Evolutionary conservation across 768 basidiomycete genomes (phyloP).

Genomic region (Phylloporus arenicola): DNA sequence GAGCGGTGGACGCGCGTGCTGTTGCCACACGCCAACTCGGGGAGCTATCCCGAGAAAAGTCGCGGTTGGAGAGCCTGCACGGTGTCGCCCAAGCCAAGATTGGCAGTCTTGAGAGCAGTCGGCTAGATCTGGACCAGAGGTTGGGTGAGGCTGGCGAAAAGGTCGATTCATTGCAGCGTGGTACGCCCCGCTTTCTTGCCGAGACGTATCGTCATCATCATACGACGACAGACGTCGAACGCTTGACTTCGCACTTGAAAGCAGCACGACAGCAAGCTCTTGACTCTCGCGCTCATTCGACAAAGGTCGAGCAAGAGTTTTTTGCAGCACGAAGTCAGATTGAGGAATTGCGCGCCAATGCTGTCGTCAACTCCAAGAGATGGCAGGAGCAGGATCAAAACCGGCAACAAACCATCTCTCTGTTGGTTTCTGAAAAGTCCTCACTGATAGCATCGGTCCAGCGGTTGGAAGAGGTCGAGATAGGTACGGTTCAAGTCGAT

Average conservation of each 20-base stretch:
- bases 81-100: constrained; percentile 12
- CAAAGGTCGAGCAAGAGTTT: constrained; percentile 19
- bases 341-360: constrained; percentile 14
- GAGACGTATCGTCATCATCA: constrained; percentile 28
- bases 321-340: constrained; percentile 16
- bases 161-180: constrained; percentile 15
- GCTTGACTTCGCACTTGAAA: constrained; percentile 16
- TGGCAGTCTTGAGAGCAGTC: constrained; percentile 9
- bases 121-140: constrained; percentile 9
- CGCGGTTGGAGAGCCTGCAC: constrained; percentile 15
- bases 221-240: constrained; percentile 15
- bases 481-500: constrained; percentile 40
- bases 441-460: constrained; percentile 53
- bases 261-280: constrained; percentile 10
- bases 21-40: constrained; percentile 12
- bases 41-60: constrained; percentile 22
- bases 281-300: constrained; percentile 9
- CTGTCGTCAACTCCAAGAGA: constrained; percentile 8
- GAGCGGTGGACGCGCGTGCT: constrained; percentile 7
- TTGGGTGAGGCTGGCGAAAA: constrained; percentile 4
- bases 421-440: constrained; percentile 73
- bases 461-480: constrained; percentile 53
- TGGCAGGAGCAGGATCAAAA: constrained; percentile 40
- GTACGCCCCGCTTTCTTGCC: constrained; percentile 17
- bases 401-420: constrained; percentile 67